A percentile compares a stretch with the other conserved stretches of the same genome.
Conservation (phyloP, 768 basidiomycete species). For the Pholiota microspora region DNA sequence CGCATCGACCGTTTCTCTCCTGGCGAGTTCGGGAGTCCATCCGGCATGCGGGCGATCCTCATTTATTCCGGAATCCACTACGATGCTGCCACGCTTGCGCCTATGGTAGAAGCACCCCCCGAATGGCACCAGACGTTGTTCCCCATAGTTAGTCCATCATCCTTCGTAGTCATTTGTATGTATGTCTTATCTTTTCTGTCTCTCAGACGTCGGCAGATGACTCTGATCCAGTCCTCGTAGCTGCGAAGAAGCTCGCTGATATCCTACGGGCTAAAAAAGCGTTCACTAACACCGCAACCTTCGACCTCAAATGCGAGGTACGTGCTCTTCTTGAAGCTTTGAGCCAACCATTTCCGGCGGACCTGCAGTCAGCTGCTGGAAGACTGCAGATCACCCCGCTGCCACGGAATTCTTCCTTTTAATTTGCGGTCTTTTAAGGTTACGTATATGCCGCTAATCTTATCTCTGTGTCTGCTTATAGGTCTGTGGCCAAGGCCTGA, state of each 20-base stretch:
- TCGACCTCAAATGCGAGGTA: conserved; percentile 87
- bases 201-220: conserved; percentile 26
- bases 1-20: conserved; percentile 82
- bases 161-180: not conserved
- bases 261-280: conserved; percentile 75
- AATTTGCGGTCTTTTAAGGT: not conserved
- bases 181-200: not conserved
- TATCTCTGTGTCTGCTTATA: conserved; percentile 25
- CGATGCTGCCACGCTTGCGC: conserved; percentile 85
- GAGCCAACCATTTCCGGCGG: not conserved
- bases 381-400: conserved; percentile 3
- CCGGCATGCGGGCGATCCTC: conserved; percentile 59
- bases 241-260: conserved; percentile 69
- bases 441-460: not conserved
- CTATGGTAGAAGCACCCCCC: conserved; percentile 65
- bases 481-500: conserved; percentile 82
- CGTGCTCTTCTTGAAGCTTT: conserved; percentile 18
- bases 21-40: conserved; percentile 32
- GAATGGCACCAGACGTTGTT: conserved; percentile 93
- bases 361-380: not conserved
- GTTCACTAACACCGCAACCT: conserved; percentile 89
- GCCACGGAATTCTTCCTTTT: not conserved
- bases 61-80: conserved; percentile 98
- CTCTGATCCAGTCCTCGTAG: conserved; percentile 55
- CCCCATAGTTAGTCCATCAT: conserved; percentile 44